Conservation (phyloP, 345 rosid genomes). For the Dimocarpus longan region DNA sequence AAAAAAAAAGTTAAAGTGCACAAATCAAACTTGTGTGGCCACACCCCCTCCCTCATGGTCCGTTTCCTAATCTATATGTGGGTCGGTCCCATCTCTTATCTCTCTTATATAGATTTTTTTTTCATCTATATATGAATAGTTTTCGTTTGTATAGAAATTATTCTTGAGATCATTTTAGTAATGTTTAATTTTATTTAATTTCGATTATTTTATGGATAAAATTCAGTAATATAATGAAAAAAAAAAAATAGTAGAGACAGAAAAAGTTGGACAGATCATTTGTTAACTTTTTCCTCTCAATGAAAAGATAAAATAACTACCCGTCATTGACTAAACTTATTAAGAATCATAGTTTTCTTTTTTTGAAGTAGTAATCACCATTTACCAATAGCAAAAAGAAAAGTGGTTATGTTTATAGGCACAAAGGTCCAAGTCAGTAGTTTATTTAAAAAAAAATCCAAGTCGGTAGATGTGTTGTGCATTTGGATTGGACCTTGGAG, state of each 20-base stretch:
- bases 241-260: background rate
- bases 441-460: too few species aligned
- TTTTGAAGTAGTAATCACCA: background rate
- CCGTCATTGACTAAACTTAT: background rate
- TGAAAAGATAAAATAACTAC: background rate
- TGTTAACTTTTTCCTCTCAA: background rate
- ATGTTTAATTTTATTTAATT: too few species aligned
- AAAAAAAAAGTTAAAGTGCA: background rate
- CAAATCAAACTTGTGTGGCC: background rate
- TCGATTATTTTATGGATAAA: too few species aligned
- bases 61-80: too few species aligned
- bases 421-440: too few species aligned
- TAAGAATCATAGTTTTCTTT: background rate
- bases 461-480: background rate
- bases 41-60: too few species aligned
- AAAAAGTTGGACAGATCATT: background rate
- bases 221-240: too few species aligned
- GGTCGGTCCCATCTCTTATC: too few species aligned
- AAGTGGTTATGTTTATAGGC: background rate
- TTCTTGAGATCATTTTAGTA: too few species aligned
- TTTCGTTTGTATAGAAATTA: too few species aligned
- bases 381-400: background rate
- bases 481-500: background rate
- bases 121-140: too few species aligned
- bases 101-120: too few species aligned